These are phyloP conservation scores for Fusarium caatingaense DNA, from an alignment of 2,329 filamentous ascomycete species.

Conservation along the genomic window DNA sequence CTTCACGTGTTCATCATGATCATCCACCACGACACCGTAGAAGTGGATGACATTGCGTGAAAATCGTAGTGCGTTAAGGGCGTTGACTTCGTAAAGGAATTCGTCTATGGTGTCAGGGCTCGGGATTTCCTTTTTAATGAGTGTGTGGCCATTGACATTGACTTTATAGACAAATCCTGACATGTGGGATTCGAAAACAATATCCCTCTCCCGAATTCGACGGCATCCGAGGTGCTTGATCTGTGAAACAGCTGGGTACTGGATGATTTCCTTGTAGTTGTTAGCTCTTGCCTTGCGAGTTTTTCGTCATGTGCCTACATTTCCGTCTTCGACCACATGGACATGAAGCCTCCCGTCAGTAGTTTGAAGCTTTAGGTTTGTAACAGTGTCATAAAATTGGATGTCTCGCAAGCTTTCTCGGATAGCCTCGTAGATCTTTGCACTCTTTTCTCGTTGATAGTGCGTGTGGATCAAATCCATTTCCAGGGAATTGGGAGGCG, in stretches of 20 bases:
- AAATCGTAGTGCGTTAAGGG: constrained; percentile 79
- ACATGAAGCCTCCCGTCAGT: constrained; percentile 89
- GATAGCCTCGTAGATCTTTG: constrained; percentile 93
- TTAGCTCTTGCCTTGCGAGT: constrained; percentile 27
- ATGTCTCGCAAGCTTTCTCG: constrained; percentile 93
- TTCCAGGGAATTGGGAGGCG: constrained; percentile 85
- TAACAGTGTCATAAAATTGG: constrained; percentile 95
- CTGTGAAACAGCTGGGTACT: constrained; percentile 79
- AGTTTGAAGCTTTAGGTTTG: constrained; percentile 93
- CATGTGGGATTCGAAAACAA: constrained; percentile 90
- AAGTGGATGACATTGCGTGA: constrained; percentile 85
- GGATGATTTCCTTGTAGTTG: constrained; percentile 79
- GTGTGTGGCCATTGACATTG: constrained; percentile 70
- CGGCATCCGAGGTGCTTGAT: constrained; percentile 78
- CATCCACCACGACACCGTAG: constrained; percentile 88
- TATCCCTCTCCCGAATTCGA: constrained; percentile 75
- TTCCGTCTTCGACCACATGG: constrained; percentile 96
- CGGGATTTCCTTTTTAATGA: constrained; percentile 98
- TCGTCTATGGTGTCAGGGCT: constrained; percentile 95
- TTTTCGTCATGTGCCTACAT: constrained; percentile 60
- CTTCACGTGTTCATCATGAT: constrained; percentile 85
- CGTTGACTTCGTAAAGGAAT: constrained; percentile 97
- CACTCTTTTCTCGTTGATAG: constrained; percentile 91
- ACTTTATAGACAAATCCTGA: constrained; percentile 99
- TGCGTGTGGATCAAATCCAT: constrained; percentile 80